Evolutionary conservation across 225 moss, liverwort and hornwort species (phyloP), one percentile per base, ranked within the genome.

Genomic region (Pseudisothecium myosuroides): DNA sequence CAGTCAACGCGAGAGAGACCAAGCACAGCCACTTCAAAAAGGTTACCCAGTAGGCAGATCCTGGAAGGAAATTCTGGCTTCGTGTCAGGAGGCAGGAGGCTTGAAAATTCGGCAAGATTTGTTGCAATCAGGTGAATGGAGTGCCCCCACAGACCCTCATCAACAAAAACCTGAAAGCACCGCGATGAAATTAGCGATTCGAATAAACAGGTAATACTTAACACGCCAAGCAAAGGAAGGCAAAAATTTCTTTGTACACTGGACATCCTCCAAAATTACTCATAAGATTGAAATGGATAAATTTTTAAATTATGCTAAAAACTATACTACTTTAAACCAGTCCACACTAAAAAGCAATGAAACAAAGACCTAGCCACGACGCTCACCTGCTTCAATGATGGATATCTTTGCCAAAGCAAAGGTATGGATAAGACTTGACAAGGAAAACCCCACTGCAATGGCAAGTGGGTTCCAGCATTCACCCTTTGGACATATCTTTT

Each of bases 391-490:
- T 96, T 97, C 82, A 97, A 92, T 36, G 91, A 90, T 78, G 99
- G 96, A 93, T 95, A 97, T 31, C 91, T 91, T 84, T 95, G 94
- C 99, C 99, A 99, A 49, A 99, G 91, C 83, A 99, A 91, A 76
- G 99, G 99, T 87, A 99, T 97, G 78, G 96, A 97, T 91, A 99
- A 90, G 62, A 97, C 87, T 82, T 99, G 96, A 87, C 95, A 95
- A 56, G 96, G 92, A 86, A 99, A 96, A 85, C 96, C 95, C 94
- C 94, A 95, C 79, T 96, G 91, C 76, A 92, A 89, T 84, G 95
- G 94, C 90, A 96, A 90, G 84, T 82, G 90, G 69, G 73, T 91
- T 89, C 91, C 93, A 90, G 90, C 88, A 71, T 90, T 91, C 89
- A 91, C 62, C 60, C 93, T 93, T 93, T 92, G 94, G 21, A 95